Conservation (phyloP, 148 eudicot species). For the Spergularia marina region DNA sequence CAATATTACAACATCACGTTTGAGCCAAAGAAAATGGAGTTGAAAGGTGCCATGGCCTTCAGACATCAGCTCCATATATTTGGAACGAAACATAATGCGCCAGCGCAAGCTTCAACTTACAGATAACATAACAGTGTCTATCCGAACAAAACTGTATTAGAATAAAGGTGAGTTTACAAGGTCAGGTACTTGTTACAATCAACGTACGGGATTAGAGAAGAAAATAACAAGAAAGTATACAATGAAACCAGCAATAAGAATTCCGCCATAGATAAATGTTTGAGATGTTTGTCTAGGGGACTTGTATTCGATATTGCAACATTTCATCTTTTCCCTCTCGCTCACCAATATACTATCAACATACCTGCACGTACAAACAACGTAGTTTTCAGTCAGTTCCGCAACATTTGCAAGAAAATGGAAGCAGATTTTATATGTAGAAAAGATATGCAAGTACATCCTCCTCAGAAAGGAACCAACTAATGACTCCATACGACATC, state of each 20-base stretch:
- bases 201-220: constrained; percentile 89
- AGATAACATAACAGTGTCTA: background rate
- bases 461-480: background rate
- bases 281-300: constrained; percentile 79
- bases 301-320: constrained; percentile 73
- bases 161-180: background rate
- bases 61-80: background rate
- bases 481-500: background rate
- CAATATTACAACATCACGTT: no score
- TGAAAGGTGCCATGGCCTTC: background rate
- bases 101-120: background rate
- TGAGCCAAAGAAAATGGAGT: background rate
- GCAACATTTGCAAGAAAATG: no score
- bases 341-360: constrained; percentile 69
- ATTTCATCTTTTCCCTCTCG: constrained; percentile 93
- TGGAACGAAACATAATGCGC: background rate
- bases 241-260: constrained; percentile 81
- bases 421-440: no score
- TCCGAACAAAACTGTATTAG: constrained; percentile 17
- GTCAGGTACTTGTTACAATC: constrained; percentile 14
- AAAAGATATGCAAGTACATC: no score
- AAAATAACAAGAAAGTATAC: constrained; percentile 89
- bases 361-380: constrained; percentile 47
- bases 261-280: constrained; percentile 81
- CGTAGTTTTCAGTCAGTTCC: background rate